Base-by-base conservation (phyloP, 2,329 filamentous ascomycete species). In the Cryoendolithus antarcticus region DNA sequence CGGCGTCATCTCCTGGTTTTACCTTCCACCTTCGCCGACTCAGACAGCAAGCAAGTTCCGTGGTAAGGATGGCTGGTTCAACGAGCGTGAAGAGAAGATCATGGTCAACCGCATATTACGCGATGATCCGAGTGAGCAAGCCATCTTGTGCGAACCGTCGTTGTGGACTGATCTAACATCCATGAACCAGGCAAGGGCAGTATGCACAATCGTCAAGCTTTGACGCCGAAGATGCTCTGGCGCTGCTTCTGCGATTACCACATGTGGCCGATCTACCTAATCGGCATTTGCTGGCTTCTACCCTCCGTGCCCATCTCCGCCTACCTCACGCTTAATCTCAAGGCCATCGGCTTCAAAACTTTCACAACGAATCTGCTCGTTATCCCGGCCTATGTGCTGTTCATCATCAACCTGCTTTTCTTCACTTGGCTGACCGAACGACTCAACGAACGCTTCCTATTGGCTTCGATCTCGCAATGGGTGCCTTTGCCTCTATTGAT, bases 31-130 rank as follows among this genome's bases (percentile, higher is more conserved):
- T 4, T 62, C 77, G 0, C 79, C 81, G 0, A 78, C 75, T 0
- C 69, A 77, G 38, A 85, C 80, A 43, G 48, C 55, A 68, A 71
- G 19, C 56, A 66, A 34, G 67, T 83, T 43, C 74, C 71, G 39
- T 69, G 72, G 74, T 2, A 74, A 2, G 72, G 72, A 70, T 13
- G 76, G 77, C 2, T 80, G 78, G 78, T 81, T 80, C 56, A 72
- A 63, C 3, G 78, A 81, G 52, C 66, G 66, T 2, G 75, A 84
- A 52, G 80, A 83, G 51, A 71, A 74, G 42, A 80, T 80, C 47
- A 68, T 79, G 43, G 72, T 80, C 21, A 80, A 78, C 47, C 63
- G 75, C 2, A 61, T 74, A 9, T 60, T 77, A 1, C 69, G 76
- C 1, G 76, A 80, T 33, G 76, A 78, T 45, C 72, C 72, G 0